A percentile compares a stretch with the other conserved stretches of the same genome.
Conservation (phyloP, 345 rosid species). For the Bruguiera gymnorhiza region DNA sequence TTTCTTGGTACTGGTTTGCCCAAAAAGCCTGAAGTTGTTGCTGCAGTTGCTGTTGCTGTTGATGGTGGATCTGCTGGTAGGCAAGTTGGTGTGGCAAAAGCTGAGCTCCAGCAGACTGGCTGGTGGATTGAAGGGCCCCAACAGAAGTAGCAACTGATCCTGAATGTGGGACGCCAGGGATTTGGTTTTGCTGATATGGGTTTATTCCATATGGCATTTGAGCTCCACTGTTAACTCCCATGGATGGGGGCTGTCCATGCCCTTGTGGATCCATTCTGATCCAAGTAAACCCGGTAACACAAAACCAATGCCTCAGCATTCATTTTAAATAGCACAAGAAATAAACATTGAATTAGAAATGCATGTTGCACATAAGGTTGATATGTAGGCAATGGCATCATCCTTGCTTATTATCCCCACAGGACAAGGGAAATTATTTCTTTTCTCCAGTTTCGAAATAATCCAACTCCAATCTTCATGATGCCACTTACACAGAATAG, state of each 20-base stretch:
- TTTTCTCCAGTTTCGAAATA: neutral
- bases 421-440: neutral
- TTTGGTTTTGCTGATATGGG: constrained; percentile 58
- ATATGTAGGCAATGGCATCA: neutral
- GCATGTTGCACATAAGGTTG: neutral
- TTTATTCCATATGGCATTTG: constrained; percentile 54
- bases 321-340: constrained; percentile 9
- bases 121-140: constrained; percentile 43
- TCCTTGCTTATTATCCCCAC: neutral
- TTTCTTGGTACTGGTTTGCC: constrained; percentile 78
- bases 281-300: constrained; percentile 14
- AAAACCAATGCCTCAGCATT: constrained; percentile 12
- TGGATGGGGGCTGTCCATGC: constrained; percentile 60
- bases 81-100: constrained; percentile 65
- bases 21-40: constrained; percentile 87
- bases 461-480: neutral
- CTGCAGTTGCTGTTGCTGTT: constrained; percentile 87
- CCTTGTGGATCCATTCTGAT: constrained; percentile 76
- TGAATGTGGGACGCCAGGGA: constrained; percentile 42
- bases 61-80: constrained; percentile 84
- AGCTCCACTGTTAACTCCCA: constrained; percentile 42
- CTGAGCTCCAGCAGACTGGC: constrained; percentile 56
- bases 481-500: too few relatives aligned
- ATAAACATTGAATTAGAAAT: constrained; percentile 2
- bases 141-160: constrained; percentile 37